phyloP scores from a whole-genome alignment of 176 grass and related monocot genomes.

The Pharus latifolius region DNA sequence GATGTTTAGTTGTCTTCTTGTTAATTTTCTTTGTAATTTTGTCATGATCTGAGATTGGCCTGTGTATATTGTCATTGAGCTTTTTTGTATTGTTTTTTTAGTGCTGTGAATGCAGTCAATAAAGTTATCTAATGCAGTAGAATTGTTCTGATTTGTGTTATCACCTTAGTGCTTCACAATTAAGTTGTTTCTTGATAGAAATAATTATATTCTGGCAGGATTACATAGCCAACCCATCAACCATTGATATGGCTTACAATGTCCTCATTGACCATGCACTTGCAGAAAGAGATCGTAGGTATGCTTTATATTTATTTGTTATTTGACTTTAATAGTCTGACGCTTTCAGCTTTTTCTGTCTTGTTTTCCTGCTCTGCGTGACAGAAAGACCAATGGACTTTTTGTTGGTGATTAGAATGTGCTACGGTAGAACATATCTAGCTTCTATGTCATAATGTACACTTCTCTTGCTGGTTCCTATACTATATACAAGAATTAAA shows the following conservation, averaged over 20 bases:
- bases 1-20: neutral
- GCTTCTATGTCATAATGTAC: neutral
- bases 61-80: neutral
- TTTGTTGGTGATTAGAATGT: neutral
- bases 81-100: neutral
- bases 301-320: slow-evolving; percentile 12
- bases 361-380: neutral
- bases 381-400: neutral
- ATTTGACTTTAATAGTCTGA: neutral
- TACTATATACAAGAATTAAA: neutral
- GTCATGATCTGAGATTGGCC: neutral
- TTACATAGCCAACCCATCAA: slow-evolving; percentile 78
- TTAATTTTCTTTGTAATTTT: neutral
- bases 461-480: neutral
- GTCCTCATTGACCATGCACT: slow-evolving; percentile 92
- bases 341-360: neutral
- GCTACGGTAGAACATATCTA: neutral
- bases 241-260: slow-evolving; percentile 89
- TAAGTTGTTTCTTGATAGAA: slow-evolving; percentile 11
- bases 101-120: neutral
- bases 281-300: slow-evolving; percentile 97
- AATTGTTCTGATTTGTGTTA: neutral
- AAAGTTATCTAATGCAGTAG: slow-evolving; percentile 2
- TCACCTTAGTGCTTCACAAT: neutral
- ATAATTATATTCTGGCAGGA: slow-evolving; percentile 65